These are phyloP conservation scores for Pseudogymnoascus sp. DNA, from an alignment of 2,329 filamentous ascomycete genomes.

Conservation along the genomic window DNA sequence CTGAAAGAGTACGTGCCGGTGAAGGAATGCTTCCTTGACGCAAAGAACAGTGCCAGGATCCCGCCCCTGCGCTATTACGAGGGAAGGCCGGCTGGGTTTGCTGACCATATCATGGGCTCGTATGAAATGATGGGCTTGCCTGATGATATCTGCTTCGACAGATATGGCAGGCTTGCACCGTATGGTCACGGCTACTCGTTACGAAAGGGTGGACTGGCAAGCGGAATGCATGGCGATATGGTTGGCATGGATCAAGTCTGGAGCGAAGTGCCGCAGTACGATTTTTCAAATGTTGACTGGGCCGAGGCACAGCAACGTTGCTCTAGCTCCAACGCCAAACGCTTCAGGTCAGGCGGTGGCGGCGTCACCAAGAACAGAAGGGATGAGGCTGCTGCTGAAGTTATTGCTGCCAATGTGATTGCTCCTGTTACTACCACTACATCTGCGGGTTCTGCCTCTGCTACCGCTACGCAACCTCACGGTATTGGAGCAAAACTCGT, in stretches of 20 bases:
- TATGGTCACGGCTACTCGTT: conserved; percentile 85
- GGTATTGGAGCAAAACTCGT: conserved; percentile 25
- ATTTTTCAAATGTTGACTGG: conserved; percentile 74
- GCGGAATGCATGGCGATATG: conserved; percentile 75
- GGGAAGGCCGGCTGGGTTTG: conserved; percentile 76
- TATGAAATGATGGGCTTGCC: conserved; percentile 72
- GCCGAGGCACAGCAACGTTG: conserved; percentile 69
- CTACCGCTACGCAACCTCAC: background rate
- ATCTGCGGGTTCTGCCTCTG: background rate
- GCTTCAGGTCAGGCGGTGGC: conserved; percentile 41
- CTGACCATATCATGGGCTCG: conserved; percentile 77
- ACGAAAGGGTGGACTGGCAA: conserved; percentile 70
- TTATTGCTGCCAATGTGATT: background rate
- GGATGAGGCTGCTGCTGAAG: background rate
- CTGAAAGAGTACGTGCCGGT: conserved; percentile 43
- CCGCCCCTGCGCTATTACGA: conserved; percentile 67
- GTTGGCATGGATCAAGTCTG: conserved; percentile 77
- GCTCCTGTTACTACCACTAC: background rate
- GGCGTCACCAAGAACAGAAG: background rate
- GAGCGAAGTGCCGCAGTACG: conserved; percentile 61
- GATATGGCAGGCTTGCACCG: conserved; percentile 78
- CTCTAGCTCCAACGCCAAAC: conserved; percentile 58
- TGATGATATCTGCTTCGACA: conserved; percentile 86
- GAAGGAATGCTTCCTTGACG: conserved; percentile 72
- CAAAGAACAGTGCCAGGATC: conserved; percentile 53